These are phyloP conservation scores for Claviceps purpurea DNA, from an alignment of 2,329 filamentous ascomycete species.

Conservation along the genomic window DNA sequence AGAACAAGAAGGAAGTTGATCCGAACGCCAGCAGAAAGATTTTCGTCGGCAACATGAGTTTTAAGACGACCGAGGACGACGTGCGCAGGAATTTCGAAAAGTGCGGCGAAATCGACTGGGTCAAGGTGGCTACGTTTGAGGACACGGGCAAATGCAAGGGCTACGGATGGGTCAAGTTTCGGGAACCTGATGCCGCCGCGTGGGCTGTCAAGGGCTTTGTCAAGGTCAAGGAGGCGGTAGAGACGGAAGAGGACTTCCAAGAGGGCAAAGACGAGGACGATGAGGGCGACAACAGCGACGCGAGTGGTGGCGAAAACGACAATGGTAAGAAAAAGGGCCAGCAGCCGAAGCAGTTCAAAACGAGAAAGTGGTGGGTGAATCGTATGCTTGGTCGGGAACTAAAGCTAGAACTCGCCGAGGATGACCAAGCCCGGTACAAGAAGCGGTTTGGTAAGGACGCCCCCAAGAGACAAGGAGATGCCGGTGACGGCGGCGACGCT, in stretches of 20 bases:
- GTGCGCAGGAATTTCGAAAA: conserved; percentile 68
- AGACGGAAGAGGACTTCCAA: conserved; percentile 49
- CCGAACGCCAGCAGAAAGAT: conserved; percentile 63
- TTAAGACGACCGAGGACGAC: conserved; percentile 69
- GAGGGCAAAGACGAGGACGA: conserved; percentile 32
- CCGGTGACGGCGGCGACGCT: conserved; percentile 3
- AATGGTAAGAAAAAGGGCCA: conserved; percentile 23
- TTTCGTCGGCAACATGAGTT: conserved; percentile 84
- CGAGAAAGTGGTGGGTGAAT: conserved; percentile 73
- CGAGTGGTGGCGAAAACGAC: conserved; percentile 9
- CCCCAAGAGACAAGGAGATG: conserved; percentile 20
- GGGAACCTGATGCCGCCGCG: conserved; percentile 59
- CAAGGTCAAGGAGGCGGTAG: conserved; percentile 51
- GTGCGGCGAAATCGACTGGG: conserved; percentile 70
- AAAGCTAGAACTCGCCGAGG: conserved; percentile 87
- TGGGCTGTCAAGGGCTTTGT: conserved; percentile 64
- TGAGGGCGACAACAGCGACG: conserved; percentile 25
- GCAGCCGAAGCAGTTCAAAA: conserved; percentile 39
- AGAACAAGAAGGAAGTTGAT: conserved; percentile 18
- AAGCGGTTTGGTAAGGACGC: conserved; percentile 79
- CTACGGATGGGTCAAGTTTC: conserved; percentile 89
- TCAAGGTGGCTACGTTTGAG: conserved; percentile 89
- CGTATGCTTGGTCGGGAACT: conserved; percentile 65
- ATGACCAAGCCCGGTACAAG: conserved; percentile 77
- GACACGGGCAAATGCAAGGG: conserved; percentile 97